Evolutionary conservation across 805 yeast genomes (phyloP).

Genomic region (Myxozyma sirexii): DNA sequence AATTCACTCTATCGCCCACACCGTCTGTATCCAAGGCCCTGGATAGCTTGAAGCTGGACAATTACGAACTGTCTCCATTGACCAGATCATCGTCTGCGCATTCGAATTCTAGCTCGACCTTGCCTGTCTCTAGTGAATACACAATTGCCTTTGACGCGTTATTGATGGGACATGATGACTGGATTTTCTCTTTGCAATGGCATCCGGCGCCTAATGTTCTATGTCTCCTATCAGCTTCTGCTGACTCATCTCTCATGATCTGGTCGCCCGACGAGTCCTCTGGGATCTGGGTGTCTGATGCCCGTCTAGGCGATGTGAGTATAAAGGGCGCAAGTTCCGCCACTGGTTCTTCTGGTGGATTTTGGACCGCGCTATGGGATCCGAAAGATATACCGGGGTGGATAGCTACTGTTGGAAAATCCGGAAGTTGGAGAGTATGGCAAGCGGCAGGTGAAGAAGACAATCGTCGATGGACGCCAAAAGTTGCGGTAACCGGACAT

Average conservation of each 20-base stretch:
- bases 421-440: constrained; percentile 93
- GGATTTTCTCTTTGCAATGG: constrained; percentile 90
- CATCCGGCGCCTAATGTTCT: constrained; percentile 56
- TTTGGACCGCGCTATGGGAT: constrained; percentile 71
- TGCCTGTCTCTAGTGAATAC: constrained; percentile 39
- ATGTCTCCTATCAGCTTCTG: constrained; percentile 77
- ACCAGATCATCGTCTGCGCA: background rate
- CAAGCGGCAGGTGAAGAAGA: constrained; percentile 41
- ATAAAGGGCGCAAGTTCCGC: constrained; percentile 98
- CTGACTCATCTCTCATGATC: constrained; percentile 89
- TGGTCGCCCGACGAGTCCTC: constrained; percentile 89
- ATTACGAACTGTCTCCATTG: background rate
- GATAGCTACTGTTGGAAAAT: constrained; percentile 79
- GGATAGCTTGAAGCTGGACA: background rate
- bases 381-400: constrained; percentile 44
- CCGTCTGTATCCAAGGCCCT: background rate
- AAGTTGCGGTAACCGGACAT: constrained; percentile 74
- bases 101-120: background rate
- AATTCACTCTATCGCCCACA: constrained; percentile 3
- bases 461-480: constrained; percentile 44
- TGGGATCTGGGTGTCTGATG: constrained; percentile 85
- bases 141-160: constrained; percentile 81
- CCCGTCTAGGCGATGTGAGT: constrained; percentile 86
- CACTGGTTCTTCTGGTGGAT: constrained; percentile 87
- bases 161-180: constrained; percentile 97